phyloP scores from a whole-genome alignment of 148 eudicot species.

The Persicaria maculosa region DNA sequence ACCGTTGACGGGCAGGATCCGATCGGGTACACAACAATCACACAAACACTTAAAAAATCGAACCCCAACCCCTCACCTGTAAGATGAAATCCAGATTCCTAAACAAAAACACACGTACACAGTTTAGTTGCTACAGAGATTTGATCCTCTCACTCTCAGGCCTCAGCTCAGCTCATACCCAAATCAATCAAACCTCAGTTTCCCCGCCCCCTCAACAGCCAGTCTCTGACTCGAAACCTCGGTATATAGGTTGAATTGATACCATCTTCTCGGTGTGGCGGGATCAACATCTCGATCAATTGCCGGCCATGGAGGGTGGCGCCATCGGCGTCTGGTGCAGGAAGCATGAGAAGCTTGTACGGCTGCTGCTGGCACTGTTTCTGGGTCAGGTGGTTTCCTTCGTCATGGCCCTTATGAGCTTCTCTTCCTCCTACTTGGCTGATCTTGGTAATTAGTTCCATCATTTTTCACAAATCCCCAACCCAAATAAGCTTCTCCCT shows the following conservation, averaged over 20 bases:
- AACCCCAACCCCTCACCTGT: too few species aligned
- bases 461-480: background rate
- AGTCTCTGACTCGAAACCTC: background rate
- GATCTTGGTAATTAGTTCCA: conserved; percentile 7
- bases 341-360: conserved; percentile 13
- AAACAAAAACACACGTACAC: too few species aligned
- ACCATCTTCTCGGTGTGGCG: background rate
- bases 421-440: conserved; percentile 17
- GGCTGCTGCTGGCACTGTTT: conserved; percentile 7
- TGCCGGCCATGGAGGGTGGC: conserved; percentile 9
- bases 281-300: background rate
- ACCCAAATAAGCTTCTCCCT: background rate
- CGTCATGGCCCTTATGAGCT: conserved; percentile 16
- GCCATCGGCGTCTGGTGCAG: conserved; percentile 1
- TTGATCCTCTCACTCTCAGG: too few species aligned
- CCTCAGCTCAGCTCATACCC: too few species aligned
- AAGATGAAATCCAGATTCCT: too few species aligned
- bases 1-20: background rate
- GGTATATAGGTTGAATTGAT: background rate
- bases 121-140: too few species aligned
- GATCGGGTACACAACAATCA: too few species aligned
- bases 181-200: too few species aligned
- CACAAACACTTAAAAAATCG: too few species aligned
- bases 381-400: conserved; percentile 18
- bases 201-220: background rate